A percentile compares a stretch with the other conserved stretches of the same genome.
These are phyloP conservation scores for Colletotrichum navitas DNA, from an alignment of 2,329 filamentous ascomycete species.

Conservation along the genomic window DNA sequence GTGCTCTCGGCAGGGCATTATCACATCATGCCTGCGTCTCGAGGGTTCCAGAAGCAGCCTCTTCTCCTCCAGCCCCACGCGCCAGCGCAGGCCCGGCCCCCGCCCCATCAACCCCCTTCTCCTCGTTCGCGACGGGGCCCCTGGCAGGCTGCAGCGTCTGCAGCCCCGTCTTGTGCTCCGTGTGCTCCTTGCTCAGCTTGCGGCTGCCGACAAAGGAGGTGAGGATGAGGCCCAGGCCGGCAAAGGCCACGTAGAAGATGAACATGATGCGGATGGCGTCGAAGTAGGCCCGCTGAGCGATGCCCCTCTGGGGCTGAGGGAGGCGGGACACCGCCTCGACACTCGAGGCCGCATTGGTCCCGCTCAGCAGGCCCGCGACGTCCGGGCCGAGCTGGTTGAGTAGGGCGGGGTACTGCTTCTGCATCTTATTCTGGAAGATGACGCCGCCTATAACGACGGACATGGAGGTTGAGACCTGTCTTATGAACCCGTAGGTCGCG, in stretches of 20 bases:
- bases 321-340: slow-evolving; percentile 68
- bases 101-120: not conserved
- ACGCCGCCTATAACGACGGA: slow-evolving; percentile 68
- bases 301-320: slow-evolving; percentile 56
- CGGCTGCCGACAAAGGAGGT: slow-evolving; percentile 62
- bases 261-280: slow-evolving; percentile 67
- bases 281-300: slow-evolving; percentile 63
- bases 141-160: slow-evolving; percentile 49
- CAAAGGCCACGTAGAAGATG: slow-evolving; percentile 66
- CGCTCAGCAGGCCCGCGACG: slow-evolving; percentile 65
- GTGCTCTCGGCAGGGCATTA: not conserved
- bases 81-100: not conserved
- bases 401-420: slow-evolving; percentile 57
- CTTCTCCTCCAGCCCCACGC: not conserved
- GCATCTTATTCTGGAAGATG: slow-evolving; percentile 55
- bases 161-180: slow-evolving; percentile 70
- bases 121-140: not conserved
- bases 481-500: slow-evolving; percentile 70
- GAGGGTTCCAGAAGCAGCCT: not conserved
- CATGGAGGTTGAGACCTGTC: slow-evolving; percentile 68
- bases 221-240: slow-evolving; percentile 60
- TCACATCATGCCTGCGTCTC: not conserved
- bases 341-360: slow-evolving; percentile 71
- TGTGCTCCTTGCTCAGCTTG: slow-evolving; percentile 66
- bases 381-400: slow-evolving; percentile 62